phyloP scores from a whole-genome alignment of 2,329 filamentous ascomycete species.

The Sarocladium strictum region DNA sequence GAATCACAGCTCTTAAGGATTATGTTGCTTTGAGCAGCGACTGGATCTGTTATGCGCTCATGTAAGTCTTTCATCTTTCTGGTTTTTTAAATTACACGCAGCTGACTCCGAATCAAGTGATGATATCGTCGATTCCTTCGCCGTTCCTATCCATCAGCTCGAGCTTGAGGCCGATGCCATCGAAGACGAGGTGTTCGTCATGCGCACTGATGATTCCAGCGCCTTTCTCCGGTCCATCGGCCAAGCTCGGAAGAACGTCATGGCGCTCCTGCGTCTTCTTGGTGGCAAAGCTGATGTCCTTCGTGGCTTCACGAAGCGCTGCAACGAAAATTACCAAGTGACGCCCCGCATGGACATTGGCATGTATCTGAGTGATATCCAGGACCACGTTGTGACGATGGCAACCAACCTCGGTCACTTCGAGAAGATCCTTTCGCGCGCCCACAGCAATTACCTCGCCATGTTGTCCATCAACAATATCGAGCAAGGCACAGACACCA shows the following conservation, averaged over 20 bases:
- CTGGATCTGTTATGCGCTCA: constrained; percentile 98
- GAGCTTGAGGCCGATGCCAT: constrained; percentile 88
- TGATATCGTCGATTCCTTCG: constrained; percentile 95
- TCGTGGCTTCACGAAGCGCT: constrained; percentile 94
- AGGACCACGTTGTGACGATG: constrained; percentile 99
- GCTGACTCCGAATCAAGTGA: constrained; percentile 51
- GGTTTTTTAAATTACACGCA: not conserved
- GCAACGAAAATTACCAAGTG: constrained; percentile 94
- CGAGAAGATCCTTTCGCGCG: constrained; percentile 92
- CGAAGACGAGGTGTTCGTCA: constrained; percentile 91
- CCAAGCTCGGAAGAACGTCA: constrained; percentile 86
- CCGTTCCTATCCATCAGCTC: constrained; percentile 78
- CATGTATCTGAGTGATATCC: constrained; percentile 93
- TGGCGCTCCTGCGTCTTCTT: constrained; percentile 85
- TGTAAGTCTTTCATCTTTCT: too few species aligned
- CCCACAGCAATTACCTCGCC: constrained; percentile 93
- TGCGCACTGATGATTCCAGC: constrained; percentile 83
- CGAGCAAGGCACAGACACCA: constrained; percentile 79
- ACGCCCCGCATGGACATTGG: constrained; percentile 95
- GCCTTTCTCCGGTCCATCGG: constrained; percentile 84
- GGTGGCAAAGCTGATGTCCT: constrained; percentile 98
- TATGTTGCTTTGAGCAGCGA: constrained; percentile 92
- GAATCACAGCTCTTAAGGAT: constrained; percentile 88
- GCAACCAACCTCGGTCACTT: constrained; percentile 94
- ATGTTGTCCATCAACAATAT: constrained; percentile 92